These are phyloP conservation scores for Lecanoromycetidae sp. DNA, from an alignment of 2,329 filamentous ascomycete species.

Conservation along the genomic window DNA sequence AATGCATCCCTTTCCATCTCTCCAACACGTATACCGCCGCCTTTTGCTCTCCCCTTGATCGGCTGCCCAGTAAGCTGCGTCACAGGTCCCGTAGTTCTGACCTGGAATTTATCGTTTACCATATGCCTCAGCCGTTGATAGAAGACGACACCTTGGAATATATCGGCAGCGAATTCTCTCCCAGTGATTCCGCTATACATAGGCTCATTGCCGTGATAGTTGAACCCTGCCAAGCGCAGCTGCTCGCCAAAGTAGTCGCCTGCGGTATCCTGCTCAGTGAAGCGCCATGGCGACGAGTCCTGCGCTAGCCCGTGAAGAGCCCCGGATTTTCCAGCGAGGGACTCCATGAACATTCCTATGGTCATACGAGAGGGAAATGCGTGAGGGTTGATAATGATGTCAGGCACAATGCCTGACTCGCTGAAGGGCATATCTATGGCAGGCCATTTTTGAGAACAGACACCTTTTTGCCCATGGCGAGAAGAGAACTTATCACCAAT, in stretches of 20 bases:
- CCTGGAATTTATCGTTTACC: constrained; percentile 99
- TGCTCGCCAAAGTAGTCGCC: constrained; percentile 94
- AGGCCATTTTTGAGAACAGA: constrained; percentile 92
- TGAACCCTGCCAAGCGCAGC: constrained; percentile 88
- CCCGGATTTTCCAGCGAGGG: constrained; percentile 85
- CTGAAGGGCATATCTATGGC: constrained; percentile 90
- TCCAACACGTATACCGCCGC: constrained; percentile 95
- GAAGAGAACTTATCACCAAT: constrained; percentile 99
- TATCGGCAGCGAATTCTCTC: constrained; percentile 84
- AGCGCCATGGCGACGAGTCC: constrained; percentile 89
- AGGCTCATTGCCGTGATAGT: constrained; percentile 95
- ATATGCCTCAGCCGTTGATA: constrained; percentile 97
- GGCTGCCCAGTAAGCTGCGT: constrained; percentile 86
- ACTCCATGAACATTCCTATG: constrained; percentile 98
- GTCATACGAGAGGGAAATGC: constrained; percentile 99
- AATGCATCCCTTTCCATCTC: constrained; percentile 98
- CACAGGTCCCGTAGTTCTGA: constrained; percentile 86
- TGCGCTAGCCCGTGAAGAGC: constrained; percentile 91
- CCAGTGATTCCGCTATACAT: constrained; percentile 98
- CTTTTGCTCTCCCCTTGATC: constrained; percentile 91
- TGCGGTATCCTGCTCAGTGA: constrained; percentile 83
- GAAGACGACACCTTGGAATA: constrained; percentile 94
- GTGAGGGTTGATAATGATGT: constrained; percentile 98
- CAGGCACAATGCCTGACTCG: constrained; percentile 90
- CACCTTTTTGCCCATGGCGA: constrained; percentile 95